These are phyloP conservation scores for Beauveria sp. DNA, from an alignment of 2,329 filamentous ascomycete genomes.

Conservation along the genomic window DNA sequence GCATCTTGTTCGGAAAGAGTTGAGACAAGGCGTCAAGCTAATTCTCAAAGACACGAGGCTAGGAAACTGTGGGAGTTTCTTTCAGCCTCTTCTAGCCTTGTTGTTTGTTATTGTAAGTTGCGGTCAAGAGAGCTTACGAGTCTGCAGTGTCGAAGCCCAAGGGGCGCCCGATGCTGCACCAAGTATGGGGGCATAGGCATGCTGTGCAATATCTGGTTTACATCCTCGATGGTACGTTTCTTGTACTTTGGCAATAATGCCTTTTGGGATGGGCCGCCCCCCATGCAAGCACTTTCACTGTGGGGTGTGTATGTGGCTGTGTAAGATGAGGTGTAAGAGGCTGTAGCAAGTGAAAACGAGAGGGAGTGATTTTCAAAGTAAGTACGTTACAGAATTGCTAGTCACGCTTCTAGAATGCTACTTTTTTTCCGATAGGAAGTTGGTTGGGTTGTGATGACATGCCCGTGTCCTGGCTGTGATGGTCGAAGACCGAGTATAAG, in stretches of 20 bases:
- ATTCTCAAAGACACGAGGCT: neutral
- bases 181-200: neutral
- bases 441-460: neutral
- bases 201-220: neutral
- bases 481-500: neutral
- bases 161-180: neutral
- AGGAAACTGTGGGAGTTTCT: neutral
- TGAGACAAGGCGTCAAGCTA: conserved; percentile 6
- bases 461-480: neutral
- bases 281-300: conserved; percentile 3
- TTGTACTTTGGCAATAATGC: neutral
- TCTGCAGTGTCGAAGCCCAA: neutral
- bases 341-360: neutral
- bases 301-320: neutral
- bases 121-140: neutral
- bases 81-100: neutral
- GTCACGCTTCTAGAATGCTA: neutral
- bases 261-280: neutral
- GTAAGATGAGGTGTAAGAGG: neutral
- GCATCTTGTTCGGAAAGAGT: neutral
- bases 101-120: conserved; percentile 10
- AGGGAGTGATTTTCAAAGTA: neutral
- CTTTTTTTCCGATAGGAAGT: neutral
- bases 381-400: neutral
- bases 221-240: neutral